Base-by-base conservation (phyloP, 73 alveolate genomes). In the Symbiodinium natans region DNA sequence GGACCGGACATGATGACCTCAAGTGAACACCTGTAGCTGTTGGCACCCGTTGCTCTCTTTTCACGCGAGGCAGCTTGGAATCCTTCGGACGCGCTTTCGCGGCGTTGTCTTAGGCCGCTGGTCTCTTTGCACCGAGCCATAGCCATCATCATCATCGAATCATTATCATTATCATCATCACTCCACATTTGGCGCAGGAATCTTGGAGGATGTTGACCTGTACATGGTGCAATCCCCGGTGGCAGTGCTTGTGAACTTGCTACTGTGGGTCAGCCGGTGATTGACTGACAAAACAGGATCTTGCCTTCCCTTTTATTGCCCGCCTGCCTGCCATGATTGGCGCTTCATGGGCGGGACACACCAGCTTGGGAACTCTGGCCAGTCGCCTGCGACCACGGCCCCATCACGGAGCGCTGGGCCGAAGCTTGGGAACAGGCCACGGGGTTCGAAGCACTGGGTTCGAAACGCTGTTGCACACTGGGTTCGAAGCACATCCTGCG, bases 301-400 rank as follows among this genome's bases (percentile, higher is more conserved):
- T 88, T 29, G 85, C 95, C 10, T 88, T 88, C 40, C 95, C 95
- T 1, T 88, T 88, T 85, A 63, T 88, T 31, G 95, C 95, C 63
- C 17, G 95, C 31, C n/a, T 41, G 21, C 41, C 95, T 19, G 13
- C 38, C 82, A 68, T n/a, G 36, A 19, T 7, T 68, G 29, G 39
- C 1, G 63, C 17, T 17, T 8, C 63, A 17, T n/a, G n/a, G n/a
- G n/a, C n/a, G n/a, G n/a, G n/a, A n/a, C n/a, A n/a, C n/a, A n/a
- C n/a, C n/a, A n/a, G n/a, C n/a, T n/a, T n/a, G n/a, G n/a, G n/a
- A n/a, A n/a, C n/a, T n/a, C 59, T 46, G 59, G 59, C 39, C 80
- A 63, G 80, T 63, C 36, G 80, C 80, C 15, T 63, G 80, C 80
- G 80, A 63, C 80, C 31, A 36, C 80, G 80, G 27, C 27, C 80